A percentile compares a stretch with the other conserved stretches of the same genome.
Conservation (phyloP, 805 yeast species). For the Starmerella ratchasimensis region DNA sequence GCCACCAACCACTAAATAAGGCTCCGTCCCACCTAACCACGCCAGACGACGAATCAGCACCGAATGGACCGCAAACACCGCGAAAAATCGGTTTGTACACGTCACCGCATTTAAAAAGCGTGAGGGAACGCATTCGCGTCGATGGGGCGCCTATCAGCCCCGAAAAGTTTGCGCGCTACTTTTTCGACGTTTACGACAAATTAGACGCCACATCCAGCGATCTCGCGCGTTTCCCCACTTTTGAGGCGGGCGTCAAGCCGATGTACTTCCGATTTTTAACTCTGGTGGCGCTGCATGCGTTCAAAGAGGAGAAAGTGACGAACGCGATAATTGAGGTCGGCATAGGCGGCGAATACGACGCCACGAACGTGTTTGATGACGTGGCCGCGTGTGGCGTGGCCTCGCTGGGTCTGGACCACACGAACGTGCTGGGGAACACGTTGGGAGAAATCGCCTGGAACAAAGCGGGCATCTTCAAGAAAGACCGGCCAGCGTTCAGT, state of each 20-base stretch:
- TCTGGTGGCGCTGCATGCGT: conserved; percentile 77
- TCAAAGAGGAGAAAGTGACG: conserved; percentile 76
- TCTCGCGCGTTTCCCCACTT: conserved; percentile 49
- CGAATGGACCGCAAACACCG: no score
- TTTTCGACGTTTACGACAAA: conserved; percentile 87
- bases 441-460: conserved; percentile 89
- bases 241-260: conserved; percentile 64
- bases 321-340: conserved; percentile 96
- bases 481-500: conserved; percentile 49
- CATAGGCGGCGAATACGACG: conserved; percentile 93
- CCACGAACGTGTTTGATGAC: conserved; percentile 71
- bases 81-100: conserved; percentile 91
- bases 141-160: conserved; percentile 77
- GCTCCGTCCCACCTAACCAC: no score
- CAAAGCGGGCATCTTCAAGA: conserved; percentile 83
- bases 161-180: conserved; percentile 68
- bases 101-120: conserved; percentile 88
- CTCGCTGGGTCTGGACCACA: conserved; percentile 84
- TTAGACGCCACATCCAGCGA: conserved; percentile 48
- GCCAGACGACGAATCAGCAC: conserved; percentile 32
- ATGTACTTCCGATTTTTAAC: conserved; percentile 89
- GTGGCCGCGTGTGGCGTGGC: conserved; percentile 82
- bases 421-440: conserved; percentile 72
- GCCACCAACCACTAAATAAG: no score
- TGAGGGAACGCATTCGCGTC: conserved; percentile 79